Evolutionary conservation across 768 basidiomycete species (phyloP), one percentile per base, ranked within the genome.

Genomic region (Psilocybe azurescens): DNA sequence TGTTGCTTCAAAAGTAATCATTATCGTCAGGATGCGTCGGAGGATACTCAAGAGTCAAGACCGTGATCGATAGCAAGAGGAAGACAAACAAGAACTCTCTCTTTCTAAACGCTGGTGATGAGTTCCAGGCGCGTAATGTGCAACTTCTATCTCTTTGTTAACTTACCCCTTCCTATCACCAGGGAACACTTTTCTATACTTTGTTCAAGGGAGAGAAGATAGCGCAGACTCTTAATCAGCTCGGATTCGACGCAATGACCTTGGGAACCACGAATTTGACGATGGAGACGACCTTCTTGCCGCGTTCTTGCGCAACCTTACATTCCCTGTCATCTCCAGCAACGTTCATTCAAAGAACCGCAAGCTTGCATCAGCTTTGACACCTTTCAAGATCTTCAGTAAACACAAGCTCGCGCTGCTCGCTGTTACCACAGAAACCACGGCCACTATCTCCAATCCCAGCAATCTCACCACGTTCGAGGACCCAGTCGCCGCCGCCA

Each of bases 191-290:
- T 9, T 82, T 79, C 67, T 82, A 77, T 69, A 75, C 77, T n/a
- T 73, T 75, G 54, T 80, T 78, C 67, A 81, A 80, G 28, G 78
- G 77, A 11, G 73, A 78, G 47, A 76, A 75, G 54, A 83, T 81
- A 52, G 74, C 79, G 0, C 64, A 77, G 28, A 72, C 74, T 1
- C 67, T 83, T 56, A 82, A 83, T 62, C 73, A 80, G 59, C 69
- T 82, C 28, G 76, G 75, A 2, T 82, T 79, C 66, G 78, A 79
- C 53, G 79, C 78, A 1, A 75, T 81, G 67, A 81, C 80, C 73
- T 80, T 1, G 82, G 81, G 36, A 81, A 82, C 61, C 80, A 81
- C 64, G 80, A 81, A 62, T 82, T 81, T 53, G 81, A 82, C 67
- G 73, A 75, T 11, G 80, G 81, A 14, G 76, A 79, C 54, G 74